Base-by-base conservation (phyloP, 192 early-diverging fungal species). In the Rhizophagus sp. region DNA sequence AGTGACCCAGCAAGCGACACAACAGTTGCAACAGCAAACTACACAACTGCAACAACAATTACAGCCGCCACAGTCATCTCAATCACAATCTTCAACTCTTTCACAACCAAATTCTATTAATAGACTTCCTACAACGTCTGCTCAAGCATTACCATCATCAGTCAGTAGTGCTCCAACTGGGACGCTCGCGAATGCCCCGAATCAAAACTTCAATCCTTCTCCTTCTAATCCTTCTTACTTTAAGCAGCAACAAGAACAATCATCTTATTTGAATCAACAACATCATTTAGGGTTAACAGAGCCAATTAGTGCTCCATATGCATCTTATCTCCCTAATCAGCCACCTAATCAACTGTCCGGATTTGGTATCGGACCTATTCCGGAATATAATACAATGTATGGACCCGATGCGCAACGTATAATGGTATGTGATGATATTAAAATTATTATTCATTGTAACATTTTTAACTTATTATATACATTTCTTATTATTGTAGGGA, bases 361-460 rank as follows among this genome's bases (percentile, higher is more conserved):
- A 30, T 90, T 90, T 75, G 87, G 88, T 27, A 88, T 90, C 82
- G 85, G 79, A 30, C 89, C 88, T 10, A 88, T 87, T 19, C 89
- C 87, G 41, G 88, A 88, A 33, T 88, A 90, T 74, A 87, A 86
- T 44, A 89, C 87, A 10, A 80, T 92, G 13, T 92, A 92, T 79
- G 91, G 89, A 39, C 87, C 85, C 66, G 93, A 94, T 24, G 85
- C 90, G 8, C 91, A 92, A 83, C 88, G 93, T 30, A 88, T 87
- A 80, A 87, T 90, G 89, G 89, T 81, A 84, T 90, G 79, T 85
- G 83, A 10, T 79, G 81, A 87, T 79, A 82, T 81, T 79, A 68
- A 30, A 33, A 5, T 39, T 19, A 33, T 68, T 27, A 5, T 27
- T 17, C 0, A 24, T 30, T 8, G 25, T 68, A 15, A 5, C 39